Evolutionary conservation across 352 stramenopile genomes (phyloP), one percentile per base, ranked within the genome.

Genomic region (Phytopythium mirpurense): DNA sequence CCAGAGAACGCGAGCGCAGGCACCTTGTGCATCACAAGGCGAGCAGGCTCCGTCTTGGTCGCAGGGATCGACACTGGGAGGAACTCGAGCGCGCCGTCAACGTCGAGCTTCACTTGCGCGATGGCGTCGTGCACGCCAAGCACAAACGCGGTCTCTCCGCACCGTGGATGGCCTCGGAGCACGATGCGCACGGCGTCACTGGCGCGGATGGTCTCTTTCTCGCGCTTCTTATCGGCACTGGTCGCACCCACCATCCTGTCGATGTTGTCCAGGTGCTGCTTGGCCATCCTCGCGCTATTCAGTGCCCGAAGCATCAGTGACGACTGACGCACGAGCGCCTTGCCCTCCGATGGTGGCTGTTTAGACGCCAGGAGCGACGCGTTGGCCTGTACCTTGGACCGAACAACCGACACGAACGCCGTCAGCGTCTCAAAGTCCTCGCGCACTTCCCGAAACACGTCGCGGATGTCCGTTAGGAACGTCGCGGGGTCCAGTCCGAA

Each of bases 81-180:
- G 57, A 93, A 93, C 56, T 93, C 83, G n/a, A 91, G 65, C 35
- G 72, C 65, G 11, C 76, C 75, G 34, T 91, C 83, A n/a, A 87
- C 51, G 34, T 93, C 83, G 62, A 93, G 79, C 40, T 93, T 93
- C 23, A 91, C 71, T 43, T 91, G 68, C 32, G 80, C 80, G 12
- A 90, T 79, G 0, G 73, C 57, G 23, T 91, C 78, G 27, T 72
- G 62, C 18, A 91, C 59, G 12, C 63, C 67, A 3, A 93, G 65
- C 7, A 93, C 80, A 26, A 78, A 91, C 1, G 72, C 80, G 1
- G 83, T 91, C 60, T 93, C 80, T 1, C 83, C 83, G 50, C 80
- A 90, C 3, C 80, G 78, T 5, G 77, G 59, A n/a, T 93, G 83
- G 1, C 83, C 83, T 45, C 70, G 74, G 16, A 93, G 54, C n/a